Percentiles rank a stretch among this genome's conserved stretches.
These are phyloP conservation scores for Kockovaella imperatae DNA, from an alignment of 768 basidiomycete species.

Conservation along the genomic window DNA sequence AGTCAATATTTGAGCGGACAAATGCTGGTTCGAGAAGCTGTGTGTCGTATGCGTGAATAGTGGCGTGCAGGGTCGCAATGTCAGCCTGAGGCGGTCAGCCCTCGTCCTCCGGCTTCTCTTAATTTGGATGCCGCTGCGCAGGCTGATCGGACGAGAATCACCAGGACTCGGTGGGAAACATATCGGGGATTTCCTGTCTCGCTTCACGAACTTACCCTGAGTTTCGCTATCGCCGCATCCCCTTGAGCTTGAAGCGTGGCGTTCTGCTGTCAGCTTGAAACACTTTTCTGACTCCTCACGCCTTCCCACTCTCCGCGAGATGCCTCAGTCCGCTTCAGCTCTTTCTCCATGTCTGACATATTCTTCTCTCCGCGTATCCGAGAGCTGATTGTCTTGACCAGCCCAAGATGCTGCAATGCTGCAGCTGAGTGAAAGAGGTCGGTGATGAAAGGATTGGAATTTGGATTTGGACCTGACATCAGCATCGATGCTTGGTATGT, in stretches of 20 bases:
- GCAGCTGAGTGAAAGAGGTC: conserved; percentile 85
- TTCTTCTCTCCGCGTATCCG: conserved; percentile 51
- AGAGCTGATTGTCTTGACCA: conserved; percentile 68
- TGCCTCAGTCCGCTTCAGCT: conserved; percentile 65
- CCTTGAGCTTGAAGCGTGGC: conserved; percentile 66
- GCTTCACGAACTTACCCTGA: conserved; percentile 53
- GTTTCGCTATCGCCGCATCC: conserved; percentile 65
- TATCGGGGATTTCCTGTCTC: conserved; percentile 3
- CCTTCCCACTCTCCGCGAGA: conserved; percentile 70
- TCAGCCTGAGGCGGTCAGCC: too few relatives aligned
- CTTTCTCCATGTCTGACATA: conserved; percentile 57
- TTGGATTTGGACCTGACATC: conserved; percentile 47
- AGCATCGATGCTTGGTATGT: too few relatives aligned
- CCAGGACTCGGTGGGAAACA: too few relatives aligned
- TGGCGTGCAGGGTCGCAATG: conserved; percentile 60
- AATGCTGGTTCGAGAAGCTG: conserved; percentile 83
- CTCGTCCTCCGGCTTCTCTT: too few relatives aligned
- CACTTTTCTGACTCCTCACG: conserved; percentile 50
- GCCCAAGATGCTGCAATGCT: conserved; percentile 82
- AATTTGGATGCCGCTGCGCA: too few relatives aligned
- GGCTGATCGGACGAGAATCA: too few relatives aligned
- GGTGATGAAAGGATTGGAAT: conserved; percentile 95
- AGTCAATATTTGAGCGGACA: conserved; percentile 66
- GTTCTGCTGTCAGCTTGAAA: conserved; percentile 44
- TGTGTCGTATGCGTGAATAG: conserved; percentile 71